Conservation (phyloP, 2,329 filamentous ascomycete genomes). For the Apiospora marii region DNA sequence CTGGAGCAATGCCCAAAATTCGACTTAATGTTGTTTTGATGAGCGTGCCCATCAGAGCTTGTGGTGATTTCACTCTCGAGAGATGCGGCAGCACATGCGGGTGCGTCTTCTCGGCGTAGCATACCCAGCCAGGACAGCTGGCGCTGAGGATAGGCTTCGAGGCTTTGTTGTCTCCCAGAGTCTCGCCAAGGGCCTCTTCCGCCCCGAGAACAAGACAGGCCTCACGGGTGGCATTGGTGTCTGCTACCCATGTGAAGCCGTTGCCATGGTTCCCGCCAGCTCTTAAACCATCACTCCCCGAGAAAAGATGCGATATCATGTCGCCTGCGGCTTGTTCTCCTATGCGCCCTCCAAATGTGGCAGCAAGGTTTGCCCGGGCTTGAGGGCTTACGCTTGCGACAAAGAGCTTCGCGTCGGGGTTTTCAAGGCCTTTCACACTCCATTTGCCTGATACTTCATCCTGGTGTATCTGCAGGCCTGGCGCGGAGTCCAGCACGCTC, state of each 20-base stretch:
- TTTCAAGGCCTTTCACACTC: conserved; percentile 59
- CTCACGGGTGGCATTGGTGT: conserved; percentile 85
- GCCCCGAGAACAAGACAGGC: conserved; percentile 82
- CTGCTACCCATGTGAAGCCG: conserved; percentile 87
- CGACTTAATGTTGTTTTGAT: conserved; percentile 86
- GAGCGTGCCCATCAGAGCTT: conserved; percentile 88
- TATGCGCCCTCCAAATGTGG: conserved; percentile 76
- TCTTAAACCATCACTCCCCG: conserved; percentile 72
- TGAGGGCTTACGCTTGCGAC: conserved; percentile 94
- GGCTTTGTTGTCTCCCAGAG: conserved; percentile 35
- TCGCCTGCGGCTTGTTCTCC: conserved; percentile 76
- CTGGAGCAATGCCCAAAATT: conserved; percentile 74
- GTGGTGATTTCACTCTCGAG: conserved; percentile 90
- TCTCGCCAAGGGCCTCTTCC: conserved; percentile 68
- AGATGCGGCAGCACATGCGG: conserved; percentile 91
- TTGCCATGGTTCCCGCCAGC: conserved; percentile 76
- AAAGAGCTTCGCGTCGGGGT: conserved; percentile 76
- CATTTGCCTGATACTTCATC: conserved; percentile 45
- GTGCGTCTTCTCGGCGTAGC: conserved; percentile 98
- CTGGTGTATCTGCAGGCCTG: conserved; percentile 52
- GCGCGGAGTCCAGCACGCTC: conserved; percentile 75
- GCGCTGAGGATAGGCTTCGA: conserved; percentile 78
- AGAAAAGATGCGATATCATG: conserved; percentile 84
- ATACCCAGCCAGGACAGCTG: conserved; percentile 97
- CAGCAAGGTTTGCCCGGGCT: conserved; percentile 86